A percentile compares a stretch with the other conserved stretches of the same genome.
Evolutionary conservation across 208 protist species (phyloP).

Genomic region (Leishmania tropica): DNA sequence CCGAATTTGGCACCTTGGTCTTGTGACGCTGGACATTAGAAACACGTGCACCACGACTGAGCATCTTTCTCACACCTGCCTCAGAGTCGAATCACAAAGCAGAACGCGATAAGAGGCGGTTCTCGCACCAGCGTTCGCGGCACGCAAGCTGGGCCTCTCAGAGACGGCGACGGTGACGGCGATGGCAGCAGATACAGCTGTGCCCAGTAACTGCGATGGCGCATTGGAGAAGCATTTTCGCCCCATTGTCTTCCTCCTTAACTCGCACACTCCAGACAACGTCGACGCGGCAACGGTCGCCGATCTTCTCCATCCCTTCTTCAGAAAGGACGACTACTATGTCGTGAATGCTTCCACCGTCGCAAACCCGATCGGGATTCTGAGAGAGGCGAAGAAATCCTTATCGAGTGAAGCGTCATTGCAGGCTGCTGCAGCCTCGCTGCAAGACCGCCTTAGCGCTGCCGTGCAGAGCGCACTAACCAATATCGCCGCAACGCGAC

Average conservation of each 20-base stretch:
- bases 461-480: conserved; percentile 45
- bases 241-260: conserved; percentile 27
- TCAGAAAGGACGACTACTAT: conserved; percentile 22
- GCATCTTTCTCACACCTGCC: background rate
- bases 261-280: conserved; percentile 21
- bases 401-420: background rate
- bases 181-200: background rate
- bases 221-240: conserved; percentile 1
- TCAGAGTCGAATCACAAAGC: background rate
- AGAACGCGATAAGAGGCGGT: background rate
- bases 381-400: conserved; percentile 9
- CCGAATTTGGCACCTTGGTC: background rate
- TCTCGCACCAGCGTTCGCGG: background rate
- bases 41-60: background rate
- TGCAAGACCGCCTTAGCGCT: background rate
- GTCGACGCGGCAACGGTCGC: conserved; percentile 24
- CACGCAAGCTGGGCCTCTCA: background rate
- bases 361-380: conserved; percentile 13
- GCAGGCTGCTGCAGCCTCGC: background rate
- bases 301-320: conserved; percentile 26
- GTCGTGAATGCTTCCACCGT: conserved; percentile 12
- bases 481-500: conserved; percentile 50
- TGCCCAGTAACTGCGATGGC: background rate
- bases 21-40: background rate
- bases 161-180: background rate